Base-by-base conservation (phyloP, 1,139 yeast species). In the Pichia sp. region DNA sequence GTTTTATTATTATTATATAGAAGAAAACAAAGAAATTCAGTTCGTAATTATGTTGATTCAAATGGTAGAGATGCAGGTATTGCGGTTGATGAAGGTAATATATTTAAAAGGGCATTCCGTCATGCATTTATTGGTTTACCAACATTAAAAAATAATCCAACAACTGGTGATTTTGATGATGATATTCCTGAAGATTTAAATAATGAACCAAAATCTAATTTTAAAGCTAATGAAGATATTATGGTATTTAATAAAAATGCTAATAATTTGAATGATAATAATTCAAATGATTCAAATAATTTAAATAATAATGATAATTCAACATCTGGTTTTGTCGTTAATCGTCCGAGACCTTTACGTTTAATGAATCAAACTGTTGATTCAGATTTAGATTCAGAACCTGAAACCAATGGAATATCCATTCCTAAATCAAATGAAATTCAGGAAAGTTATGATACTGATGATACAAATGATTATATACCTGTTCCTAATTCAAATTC, bases 1-100 rank as follows among this genome's bases (percentile, higher is more conserved):
- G 38, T 51, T 3, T 33, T 53, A 8, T 42, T 53, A 20, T 42
- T 59, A 27, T 39, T 52, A 20, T 55, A 49, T 43, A 49, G 56
- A 38, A 57, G 55, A 37, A 55, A 54, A 30, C 49, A 49, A 24
- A 30, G 45, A 5, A 43, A 40, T 25, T 48, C 54, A 11, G 49
- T 50, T 30, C 43, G 50, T 20, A 52, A 55, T 24, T 62, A 61
- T 46, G 63, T 62, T 30, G 64, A 62, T 45, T 58, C 65, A n/a
- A 60, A 60, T 47, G 65, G 65, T 28, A 51, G 55, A 23, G 61
- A 57, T 46, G 57, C 56, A 8, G 63, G 63, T 10, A 52, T 55
- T 40, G 53, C 58, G 25, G 58, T 58, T 22, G 53, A 52, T 16
- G 53, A 51, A 24, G 56, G 53, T 34, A 54, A 57, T 40, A 38